Percentiles rank a stretch among this genome's conserved stretches.
Conservation (phyloP, 2,329 filamentous ascomycete species). For the Calonectria multiphialidica region DNA sequence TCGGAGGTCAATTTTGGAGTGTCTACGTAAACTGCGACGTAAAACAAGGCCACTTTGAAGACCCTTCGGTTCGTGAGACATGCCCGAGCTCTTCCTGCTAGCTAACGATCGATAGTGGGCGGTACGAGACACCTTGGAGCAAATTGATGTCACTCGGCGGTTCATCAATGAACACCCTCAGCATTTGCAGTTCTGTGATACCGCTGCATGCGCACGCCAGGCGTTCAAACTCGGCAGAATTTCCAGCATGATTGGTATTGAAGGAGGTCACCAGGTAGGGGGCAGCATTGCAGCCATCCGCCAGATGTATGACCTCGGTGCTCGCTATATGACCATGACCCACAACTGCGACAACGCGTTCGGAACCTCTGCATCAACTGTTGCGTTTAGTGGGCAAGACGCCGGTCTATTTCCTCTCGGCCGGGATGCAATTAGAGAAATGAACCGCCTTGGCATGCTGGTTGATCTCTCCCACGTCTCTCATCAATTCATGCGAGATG, state of each 20-base stretch:
- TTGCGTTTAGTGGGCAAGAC: conserved; percentile 39
- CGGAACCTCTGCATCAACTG: conserved; percentile 46
- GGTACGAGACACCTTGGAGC: conserved; percentile 39
- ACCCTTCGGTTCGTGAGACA: conserved; percentile 34
- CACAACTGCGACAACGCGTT: conserved; percentile 51
- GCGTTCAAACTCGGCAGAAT: conserved; percentile 49
- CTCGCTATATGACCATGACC: conserved; percentile 52
- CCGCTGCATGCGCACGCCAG: conserved; percentile 37
- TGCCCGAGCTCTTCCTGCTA: neutral
- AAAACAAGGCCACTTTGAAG: conserved; percentile 39
- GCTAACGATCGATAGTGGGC: conserved; percentile 19
- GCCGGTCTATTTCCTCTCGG: conserved; percentile 42
- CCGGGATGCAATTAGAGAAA: conserved; percentile 45
- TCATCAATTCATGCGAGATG: conserved; percentile 47
- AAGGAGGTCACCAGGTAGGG: conserved; percentile 52
- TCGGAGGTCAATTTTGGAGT: conserved; percentile 49
- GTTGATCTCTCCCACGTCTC: conserved; percentile 48
- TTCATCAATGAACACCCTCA: conserved; percentile 43
- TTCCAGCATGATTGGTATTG: conserved; percentile 52
- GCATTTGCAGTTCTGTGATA: conserved; percentile 43
- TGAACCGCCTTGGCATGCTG: conserved; percentile 53
- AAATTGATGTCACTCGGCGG: conserved; percentile 49
- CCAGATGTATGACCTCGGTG: conserved; percentile 51
- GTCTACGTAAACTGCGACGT: conserved; percentile 43
- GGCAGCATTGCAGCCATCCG: conserved; percentile 49